A percentile compares a stretch with the other conserved stretches of the same genome.
phyloP scores from a whole-genome alignment of 2,329 filamentous ascomycete species.

The Cordyceps cicadae region DNA sequence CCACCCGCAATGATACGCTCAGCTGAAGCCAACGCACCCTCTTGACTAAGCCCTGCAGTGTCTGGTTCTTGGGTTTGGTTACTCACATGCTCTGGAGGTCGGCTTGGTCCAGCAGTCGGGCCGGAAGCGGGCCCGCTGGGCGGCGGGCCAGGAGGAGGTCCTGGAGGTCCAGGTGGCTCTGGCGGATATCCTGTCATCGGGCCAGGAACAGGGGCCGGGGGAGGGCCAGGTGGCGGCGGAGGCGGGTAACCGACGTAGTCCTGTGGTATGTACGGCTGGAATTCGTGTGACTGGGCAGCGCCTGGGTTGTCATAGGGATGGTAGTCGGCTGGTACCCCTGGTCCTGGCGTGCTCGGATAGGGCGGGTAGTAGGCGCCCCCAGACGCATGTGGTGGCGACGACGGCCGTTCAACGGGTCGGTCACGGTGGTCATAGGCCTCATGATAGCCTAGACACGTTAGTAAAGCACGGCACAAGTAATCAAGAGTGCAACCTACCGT shows the following conservation, averaged over 20 bases:
- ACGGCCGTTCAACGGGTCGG: conserved; percentile 25
- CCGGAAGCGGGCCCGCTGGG: conserved; percentile 26
- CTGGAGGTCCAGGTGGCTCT: conserved; percentile 16
- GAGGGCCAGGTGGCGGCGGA: conserved; percentile 29
- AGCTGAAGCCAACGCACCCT: conserved; percentile 28
- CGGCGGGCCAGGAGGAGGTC: conserved; percentile 19
- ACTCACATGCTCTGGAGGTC: conserved; percentile 37
- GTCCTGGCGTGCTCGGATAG: conserved; percentile 26
- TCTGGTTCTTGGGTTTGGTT: conserved; percentile 25
- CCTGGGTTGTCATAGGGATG: conserved; percentile 30
- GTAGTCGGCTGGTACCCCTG: conserved; percentile 21
- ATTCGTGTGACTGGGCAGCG: conserved; percentile 27
- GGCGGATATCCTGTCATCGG: conserved; percentile 19
- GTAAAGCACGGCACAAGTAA: not conserved
- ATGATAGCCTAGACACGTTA: conserved; percentile 25
- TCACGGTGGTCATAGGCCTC: conserved; percentile 32
- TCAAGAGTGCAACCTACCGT: conserved; percentile 14
- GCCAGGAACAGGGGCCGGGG: conserved; percentile 11
- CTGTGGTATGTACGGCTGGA: conserved; percentile 33
- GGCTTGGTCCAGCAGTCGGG: conserved; percentile 20
- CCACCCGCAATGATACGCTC: not conserved
- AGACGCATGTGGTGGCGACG: conserved; percentile 42
- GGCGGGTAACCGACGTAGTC: conserved; percentile 35
- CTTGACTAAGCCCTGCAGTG: conserved; percentile 18
- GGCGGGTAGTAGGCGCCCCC: conserved; percentile 43